A percentile compares a stretch with the other conserved stretches of the same genome.
These are phyloP conservation scores for Beta macrorhiza DNA, from an alignment of 179 eudicot species.

Conservation along the genomic window DNA sequence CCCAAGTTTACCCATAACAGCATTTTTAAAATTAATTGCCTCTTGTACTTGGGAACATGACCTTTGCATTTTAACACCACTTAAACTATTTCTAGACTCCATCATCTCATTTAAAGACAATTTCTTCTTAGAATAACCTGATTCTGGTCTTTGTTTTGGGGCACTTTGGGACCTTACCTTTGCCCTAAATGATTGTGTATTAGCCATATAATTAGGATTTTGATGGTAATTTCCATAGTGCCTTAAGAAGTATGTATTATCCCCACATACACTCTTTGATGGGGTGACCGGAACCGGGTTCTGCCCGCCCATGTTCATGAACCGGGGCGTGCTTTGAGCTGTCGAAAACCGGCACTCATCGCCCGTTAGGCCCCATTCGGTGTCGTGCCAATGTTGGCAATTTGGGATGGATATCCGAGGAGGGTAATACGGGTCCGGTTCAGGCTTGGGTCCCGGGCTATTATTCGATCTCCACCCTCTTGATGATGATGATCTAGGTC, in stretches of 20 bases:
- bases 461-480: conserved; percentile 21
- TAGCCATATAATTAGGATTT: conserved; percentile 75
- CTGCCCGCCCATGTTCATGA: conserved; percentile 33
- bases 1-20: conserved; percentile 66
- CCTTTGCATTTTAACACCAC: conserved; percentile 83
- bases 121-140: conserved; percentile 48
- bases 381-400: conserved; percentile 41
- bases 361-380: conserved; percentile 44
- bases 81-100: conserved; percentile 72
- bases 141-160: conserved; percentile 76
- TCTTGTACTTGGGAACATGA: conserved; percentile 60
- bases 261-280: conserved; percentile 54
- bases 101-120: conserved; percentile 62
- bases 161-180: conserved; percentile 89
- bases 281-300: conserved; percentile 52
- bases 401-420: conserved; percentile 49
- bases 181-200: conserved; percentile 69
- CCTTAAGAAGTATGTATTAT: conserved; percentile 34
- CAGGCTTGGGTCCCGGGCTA: conserved; percentile 9
- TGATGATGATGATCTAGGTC: conserved; percentile 39
- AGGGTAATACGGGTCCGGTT: conserved; percentile 34
- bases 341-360: conserved; percentile 63
- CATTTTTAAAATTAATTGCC: conserved; percentile 62
- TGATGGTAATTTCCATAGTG: conserved; percentile 35
- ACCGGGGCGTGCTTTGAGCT: conserved; percentile 78